Conservation (phyloP, 2,329 filamentous ascomycete genomes). For the Cephalotrichum gorgonifer region DNA sequence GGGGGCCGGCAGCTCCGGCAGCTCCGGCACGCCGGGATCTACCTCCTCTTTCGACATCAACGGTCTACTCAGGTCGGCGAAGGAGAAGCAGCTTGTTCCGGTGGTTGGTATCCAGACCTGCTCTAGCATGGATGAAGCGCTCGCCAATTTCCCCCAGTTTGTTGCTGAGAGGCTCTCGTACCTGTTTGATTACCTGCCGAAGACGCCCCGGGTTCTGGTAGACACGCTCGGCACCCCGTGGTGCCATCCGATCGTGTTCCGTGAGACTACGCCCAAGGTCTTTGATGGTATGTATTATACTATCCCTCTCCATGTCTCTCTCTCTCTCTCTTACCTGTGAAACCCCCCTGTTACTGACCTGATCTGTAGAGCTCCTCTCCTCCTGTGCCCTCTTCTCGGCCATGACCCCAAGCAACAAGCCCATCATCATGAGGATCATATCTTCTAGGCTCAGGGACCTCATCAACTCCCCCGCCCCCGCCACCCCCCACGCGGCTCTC, state of each 20-base stretch:
- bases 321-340: neutral
- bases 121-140: too few species aligned
- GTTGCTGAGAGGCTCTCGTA: slow-evolving; percentile 24
- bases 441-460: slow-evolving; percentile 32
- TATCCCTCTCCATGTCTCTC: too few species aligned
- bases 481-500: slow-evolving; percentile 18
- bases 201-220: slow-evolving; percentile 37
- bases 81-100: slow-evolving; percentile 8
- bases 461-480: slow-evolving; percentile 20
- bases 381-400: slow-evolving; percentile 41
- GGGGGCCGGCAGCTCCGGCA: neutral
- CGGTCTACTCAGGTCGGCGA: slow-evolving; percentile 11
- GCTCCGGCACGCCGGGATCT: neutral
- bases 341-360: neutral
- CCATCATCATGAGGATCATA: slow-evolving; percentile 37
- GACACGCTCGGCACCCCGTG: slow-evolving; percentile 38
- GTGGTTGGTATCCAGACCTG: too few species aligned
- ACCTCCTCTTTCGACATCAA: neutral
- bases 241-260: slow-evolving; percentile 41
- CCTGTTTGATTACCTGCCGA: slow-evolving; percentile 40
- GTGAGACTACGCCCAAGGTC: slow-evolving; percentile 35
- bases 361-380: slow-evolving; percentile 31
- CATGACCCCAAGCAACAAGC: slow-evolving; percentile 35
- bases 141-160: slow-evolving; percentile 15
- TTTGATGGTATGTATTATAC: slow-evolving; percentile 40